A percentile compares a stretch with the other conserved stretches of the same genome.
Evolutionary conservation across 352 stramenopile genomes (phyloP).

Genomic region (Poterioochromonas sp.): DNA sequence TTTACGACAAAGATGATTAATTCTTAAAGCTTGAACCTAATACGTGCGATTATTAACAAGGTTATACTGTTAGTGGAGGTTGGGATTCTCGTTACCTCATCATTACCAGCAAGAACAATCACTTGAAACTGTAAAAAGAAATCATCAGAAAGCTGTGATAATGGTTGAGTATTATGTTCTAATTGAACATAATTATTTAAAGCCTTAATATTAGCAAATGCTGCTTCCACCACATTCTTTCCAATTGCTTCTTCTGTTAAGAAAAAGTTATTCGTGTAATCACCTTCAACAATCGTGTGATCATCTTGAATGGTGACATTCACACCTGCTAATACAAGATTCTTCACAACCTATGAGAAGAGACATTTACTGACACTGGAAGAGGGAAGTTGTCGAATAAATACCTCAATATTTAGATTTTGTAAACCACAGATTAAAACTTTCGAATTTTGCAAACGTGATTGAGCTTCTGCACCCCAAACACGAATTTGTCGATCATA

Average conservation of each 20-base stretch:
- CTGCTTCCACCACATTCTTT: too few relatives aligned
- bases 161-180: background rate
- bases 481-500: constrained; percentile 97
- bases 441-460: constrained; percentile 68
- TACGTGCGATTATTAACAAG: constrained; percentile 49
- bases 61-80: constrained; percentile 49
- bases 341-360: constrained; percentile 86
- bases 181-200: background rate
- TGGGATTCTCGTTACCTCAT: background rate
- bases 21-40: constrained; percentile 41
- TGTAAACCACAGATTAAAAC: constrained; percentile 74
- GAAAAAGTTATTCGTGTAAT: constrained; percentile 46
- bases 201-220: background rate
- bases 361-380: constrained; percentile 10
- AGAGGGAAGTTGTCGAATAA: constrained; percentile 29
- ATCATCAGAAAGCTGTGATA: background rate
- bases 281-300: constrained; percentile 47
- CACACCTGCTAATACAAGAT: constrained; percentile 89
- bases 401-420: constrained; percentile 42
- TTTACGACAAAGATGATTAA: constrained; percentile 17
- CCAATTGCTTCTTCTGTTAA: background rate
- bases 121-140: background rate
- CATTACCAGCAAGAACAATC: background rate
- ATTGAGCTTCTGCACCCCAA: constrained; percentile 94
- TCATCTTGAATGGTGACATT: constrained; percentile 80